These are phyloP conservation scores for Fusarium virguliforme DNA, from an alignment of 2,329 filamentous ascomycete genomes.

Conservation along the genomic window DNA sequence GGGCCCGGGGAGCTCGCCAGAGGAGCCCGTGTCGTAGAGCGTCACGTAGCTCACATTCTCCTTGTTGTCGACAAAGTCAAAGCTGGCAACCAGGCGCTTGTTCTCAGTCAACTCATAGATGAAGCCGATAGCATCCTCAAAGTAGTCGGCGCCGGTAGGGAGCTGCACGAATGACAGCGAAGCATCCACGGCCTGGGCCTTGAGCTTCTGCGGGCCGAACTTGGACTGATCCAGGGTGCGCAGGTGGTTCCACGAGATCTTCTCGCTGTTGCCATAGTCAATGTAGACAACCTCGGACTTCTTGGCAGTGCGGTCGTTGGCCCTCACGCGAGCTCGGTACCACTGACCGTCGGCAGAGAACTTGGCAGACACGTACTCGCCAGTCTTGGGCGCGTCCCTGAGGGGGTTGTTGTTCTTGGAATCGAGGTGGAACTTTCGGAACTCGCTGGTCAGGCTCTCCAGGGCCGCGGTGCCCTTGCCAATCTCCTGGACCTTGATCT, in stretches of 20 bases:
- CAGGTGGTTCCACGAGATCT: constrained; percentile 86
- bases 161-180: constrained; percentile 92
- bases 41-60: constrained; percentile 90
- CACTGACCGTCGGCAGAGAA: constrained; percentile 92
- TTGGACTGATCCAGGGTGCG: constrained; percentile 84
- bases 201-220: constrained; percentile 86
- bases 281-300: constrained; percentile 93
- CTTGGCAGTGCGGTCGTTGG: constrained; percentile 93
- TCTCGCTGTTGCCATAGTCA: constrained; percentile 96
- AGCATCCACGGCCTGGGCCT: constrained; percentile 89
- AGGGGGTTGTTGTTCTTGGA: constrained; percentile 84
- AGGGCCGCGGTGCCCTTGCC: constrained; percentile 88
- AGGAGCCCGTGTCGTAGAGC: constrained; percentile 82
- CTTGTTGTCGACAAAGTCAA: constrained; percentile 85
- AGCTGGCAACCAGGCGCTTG: constrained; percentile 87
- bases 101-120: constrained; percentile 82
- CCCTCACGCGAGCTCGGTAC: constrained; percentile 93
- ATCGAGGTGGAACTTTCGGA: constrained; percentile 91
- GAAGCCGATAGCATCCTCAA: constrained; percentile 83
- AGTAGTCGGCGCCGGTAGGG: constrained; percentile 85
- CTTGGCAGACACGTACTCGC: constrained; percentile 91
- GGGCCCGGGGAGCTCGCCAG: constrained; percentile 68
- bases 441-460: constrained; percentile 90
- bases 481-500: constrained; percentile 92
- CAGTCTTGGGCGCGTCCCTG: constrained; percentile 85